Percentiles rank a stretch among this genome's conserved stretches.
These are phyloP conservation scores for Alternaria hordeiaustralica DNA, from an alignment of 2,329 filamentous ascomycete genomes.

Conservation along the genomic window DNA sequence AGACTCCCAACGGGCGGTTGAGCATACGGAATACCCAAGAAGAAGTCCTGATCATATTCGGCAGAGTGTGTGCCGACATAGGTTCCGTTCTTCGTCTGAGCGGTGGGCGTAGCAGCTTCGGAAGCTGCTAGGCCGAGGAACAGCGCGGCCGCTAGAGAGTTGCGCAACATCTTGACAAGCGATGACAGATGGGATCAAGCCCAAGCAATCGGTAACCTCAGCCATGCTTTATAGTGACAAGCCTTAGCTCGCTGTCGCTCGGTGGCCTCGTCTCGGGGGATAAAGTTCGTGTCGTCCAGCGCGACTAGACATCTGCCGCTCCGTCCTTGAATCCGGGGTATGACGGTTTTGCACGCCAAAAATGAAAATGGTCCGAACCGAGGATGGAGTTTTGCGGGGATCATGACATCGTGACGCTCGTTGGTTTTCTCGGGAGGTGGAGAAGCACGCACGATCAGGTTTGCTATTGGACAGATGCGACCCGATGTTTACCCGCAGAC, in stretches of 20 bases:
- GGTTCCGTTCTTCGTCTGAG: constrained; percentile 53
- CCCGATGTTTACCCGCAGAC: constrained; percentile 5
- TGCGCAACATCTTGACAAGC: constrained; percentile 22
- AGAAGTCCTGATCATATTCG: constrained; percentile 54
- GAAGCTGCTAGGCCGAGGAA: constrained; percentile 20
- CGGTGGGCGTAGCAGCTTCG: constrained; percentile 36
- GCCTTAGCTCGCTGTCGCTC: not conserved
- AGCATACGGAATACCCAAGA: constrained; percentile 59
- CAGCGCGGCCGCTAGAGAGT: constrained; percentile 16
- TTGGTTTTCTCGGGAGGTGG: constrained; percentile 5
- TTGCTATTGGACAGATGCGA: not conserved
- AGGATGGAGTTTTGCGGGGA: constrained; percentile 7
- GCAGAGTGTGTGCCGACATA: constrained; percentile 47
- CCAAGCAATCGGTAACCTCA: not conserved
- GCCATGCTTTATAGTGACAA: constrained; percentile 13
- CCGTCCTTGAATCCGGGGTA: constrained; percentile 6
- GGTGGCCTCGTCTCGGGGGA: not conserved
- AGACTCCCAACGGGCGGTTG: constrained; percentile 50
- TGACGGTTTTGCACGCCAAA: constrained; percentile 1
- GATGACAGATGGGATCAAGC: not conserved
- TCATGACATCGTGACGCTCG: constrained; percentile 9
- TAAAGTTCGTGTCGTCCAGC: not conserved
- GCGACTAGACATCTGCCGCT: constrained; percentile 10
- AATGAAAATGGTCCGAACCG: constrained; percentile 6
- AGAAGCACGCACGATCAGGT: not conserved